Evolutionary conservation across 2,329 filamentous ascomycete genomes (phyloP).

Genomic region (Trichoderma oligosporum): DNA sequence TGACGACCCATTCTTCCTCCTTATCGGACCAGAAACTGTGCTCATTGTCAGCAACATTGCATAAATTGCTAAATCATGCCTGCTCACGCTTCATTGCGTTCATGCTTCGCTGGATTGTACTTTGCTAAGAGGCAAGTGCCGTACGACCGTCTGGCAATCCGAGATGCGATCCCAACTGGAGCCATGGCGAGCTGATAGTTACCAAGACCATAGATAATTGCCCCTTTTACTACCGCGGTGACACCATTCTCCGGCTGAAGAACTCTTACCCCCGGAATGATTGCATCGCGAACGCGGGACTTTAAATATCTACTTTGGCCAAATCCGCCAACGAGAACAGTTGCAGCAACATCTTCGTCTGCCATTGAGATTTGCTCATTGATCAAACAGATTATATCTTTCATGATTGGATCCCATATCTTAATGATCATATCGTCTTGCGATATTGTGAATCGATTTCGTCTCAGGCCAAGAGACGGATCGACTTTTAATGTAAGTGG

Average conservation of each 20-base stretch:
- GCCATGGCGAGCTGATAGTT: constrained; percentile 30
- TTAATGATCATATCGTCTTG: constrained; percentile 62
- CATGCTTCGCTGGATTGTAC: constrained; percentile 37
- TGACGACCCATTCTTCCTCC: constrained; percentile 35
- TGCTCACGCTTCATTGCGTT: constrained; percentile 36
- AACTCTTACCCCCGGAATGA: constrained; percentile 38
- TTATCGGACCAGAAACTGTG: constrained; percentile 39
- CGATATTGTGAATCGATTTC: constrained; percentile 33
- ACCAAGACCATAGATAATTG: constrained; percentile 41
- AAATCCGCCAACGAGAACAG: constrained; percentile 49
- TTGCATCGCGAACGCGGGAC: constrained; percentile 36
- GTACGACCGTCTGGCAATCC: constrained; percentile 37
- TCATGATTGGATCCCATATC: constrained; percentile 43
- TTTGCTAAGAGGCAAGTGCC: constrained; percentile 36
- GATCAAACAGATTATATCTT: constrained; percentile 41
- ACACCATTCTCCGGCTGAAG: constrained; percentile 48
- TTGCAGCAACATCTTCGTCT: constrained; percentile 34
- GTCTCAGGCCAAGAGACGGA: constrained; percentile 32
- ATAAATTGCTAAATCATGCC: neutral
- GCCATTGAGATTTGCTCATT: constrained; percentile 40
- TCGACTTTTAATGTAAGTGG: constrained; percentile 36
- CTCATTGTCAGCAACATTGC: constrained; percentile 21
- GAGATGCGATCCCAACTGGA: constrained; percentile 33
- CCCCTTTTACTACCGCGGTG: constrained; percentile 49
- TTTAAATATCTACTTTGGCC: constrained; percentile 45